phyloP scores from a whole-genome alignment of 2,329 filamentous ascomycete species.

The Nigrospora sphaerica region DNA sequence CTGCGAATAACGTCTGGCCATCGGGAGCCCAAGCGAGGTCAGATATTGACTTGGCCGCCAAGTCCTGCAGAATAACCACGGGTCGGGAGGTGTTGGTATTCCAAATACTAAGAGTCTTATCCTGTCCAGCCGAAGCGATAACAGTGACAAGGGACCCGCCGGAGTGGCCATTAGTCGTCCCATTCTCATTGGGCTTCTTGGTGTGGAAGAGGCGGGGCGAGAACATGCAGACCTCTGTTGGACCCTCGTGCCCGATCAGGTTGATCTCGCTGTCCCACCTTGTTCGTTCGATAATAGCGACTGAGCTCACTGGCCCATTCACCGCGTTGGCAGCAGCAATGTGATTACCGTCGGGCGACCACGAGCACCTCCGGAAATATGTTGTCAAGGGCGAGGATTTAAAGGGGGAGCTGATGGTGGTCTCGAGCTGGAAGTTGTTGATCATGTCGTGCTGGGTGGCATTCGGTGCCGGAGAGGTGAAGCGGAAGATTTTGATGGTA shows the following conservation, averaged over 20 bases:
- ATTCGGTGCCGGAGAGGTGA: slow-evolving; percentile 84
- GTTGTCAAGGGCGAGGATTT: slow-evolving; percentile 88
- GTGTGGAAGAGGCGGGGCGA: slow-evolving; percentile 84
- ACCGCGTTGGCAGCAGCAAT: slow-evolving; percentile 96
- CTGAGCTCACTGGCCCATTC: slow-evolving; percentile 93
- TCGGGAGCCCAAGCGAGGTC: slow-evolving; percentile 93
- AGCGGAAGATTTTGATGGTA: slow-evolving; percentile 93
- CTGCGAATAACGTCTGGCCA: slow-evolving; percentile 78
- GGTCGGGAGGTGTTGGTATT: slow-evolving; percentile 93
- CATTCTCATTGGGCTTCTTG: slow-evolving; percentile 52
- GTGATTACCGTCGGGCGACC: slow-evolving; percentile 95
- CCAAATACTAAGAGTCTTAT: slow-evolving; percentile 95
- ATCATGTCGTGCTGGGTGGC: slow-evolving; percentile 91
- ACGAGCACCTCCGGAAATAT: slow-evolving; percentile 93
- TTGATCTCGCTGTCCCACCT: slow-evolving; percentile 97
- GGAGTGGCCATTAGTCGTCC: slow-evolving; percentile 39
- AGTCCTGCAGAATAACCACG: slow-evolving; percentile 81
- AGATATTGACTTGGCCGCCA: slow-evolving; percentile 86
- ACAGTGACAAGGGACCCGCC: slow-evolving; percentile 66
- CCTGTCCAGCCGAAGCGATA: slow-evolving; percentile 92
- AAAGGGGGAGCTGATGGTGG: slow-evolving; percentile 84
- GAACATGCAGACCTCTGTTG: slow-evolving; percentile 95
- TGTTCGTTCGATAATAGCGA: slow-evolving; percentile 88
- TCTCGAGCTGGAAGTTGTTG: slow-evolving; percentile 92
- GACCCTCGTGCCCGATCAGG: slow-evolving; percentile 92